Conservation (phyloP, 202 grass and related monocot genomes). For the Musa balbisiana region DNA sequence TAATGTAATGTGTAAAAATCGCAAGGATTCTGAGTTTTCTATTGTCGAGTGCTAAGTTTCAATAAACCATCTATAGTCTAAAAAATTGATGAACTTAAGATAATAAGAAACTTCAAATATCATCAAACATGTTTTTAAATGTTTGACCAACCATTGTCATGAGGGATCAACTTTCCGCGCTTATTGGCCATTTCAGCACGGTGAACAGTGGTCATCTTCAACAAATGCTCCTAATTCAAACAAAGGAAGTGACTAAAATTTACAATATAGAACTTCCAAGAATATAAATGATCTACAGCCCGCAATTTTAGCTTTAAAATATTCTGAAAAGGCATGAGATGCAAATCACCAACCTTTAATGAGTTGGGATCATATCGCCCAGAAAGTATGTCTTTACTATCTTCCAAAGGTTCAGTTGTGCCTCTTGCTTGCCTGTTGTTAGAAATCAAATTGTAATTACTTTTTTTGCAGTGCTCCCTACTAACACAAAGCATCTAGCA, state of each 20-base stretch:
- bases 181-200: constrained; percentile 78
- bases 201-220: constrained; percentile 82
- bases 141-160: constrained; percentile 52
- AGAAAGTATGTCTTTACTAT: constrained; percentile 58
- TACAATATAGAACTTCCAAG: constrained; percentile 7
- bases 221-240: constrained; percentile 61
- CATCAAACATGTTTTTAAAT: neutral
- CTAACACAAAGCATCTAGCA: neutral
- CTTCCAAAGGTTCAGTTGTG: constrained; percentile 24
- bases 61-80: neutral
- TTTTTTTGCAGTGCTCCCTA: neutral
- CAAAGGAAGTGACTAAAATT: constrained; percentile 7
- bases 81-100: neutral
- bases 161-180: constrained; percentile 58
- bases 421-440: constrained; percentile 46
- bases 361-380: constrained; percentile 56
- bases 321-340: neutral
- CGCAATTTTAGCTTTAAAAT: neutral
- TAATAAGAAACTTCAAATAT: neutral
- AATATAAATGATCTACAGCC: constrained; percentile 11
- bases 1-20: neutral
- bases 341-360: constrained; percentile 50
- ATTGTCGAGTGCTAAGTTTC: neutral
- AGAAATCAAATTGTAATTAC: neutral
- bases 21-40: neutral